A percentile compares a stretch with the other conserved stretches of the same genome.
phyloP scores from a whole-genome alignment of 495 filamentous ascomycete genomes.

The Trichocladium antarcticum region DNA sequence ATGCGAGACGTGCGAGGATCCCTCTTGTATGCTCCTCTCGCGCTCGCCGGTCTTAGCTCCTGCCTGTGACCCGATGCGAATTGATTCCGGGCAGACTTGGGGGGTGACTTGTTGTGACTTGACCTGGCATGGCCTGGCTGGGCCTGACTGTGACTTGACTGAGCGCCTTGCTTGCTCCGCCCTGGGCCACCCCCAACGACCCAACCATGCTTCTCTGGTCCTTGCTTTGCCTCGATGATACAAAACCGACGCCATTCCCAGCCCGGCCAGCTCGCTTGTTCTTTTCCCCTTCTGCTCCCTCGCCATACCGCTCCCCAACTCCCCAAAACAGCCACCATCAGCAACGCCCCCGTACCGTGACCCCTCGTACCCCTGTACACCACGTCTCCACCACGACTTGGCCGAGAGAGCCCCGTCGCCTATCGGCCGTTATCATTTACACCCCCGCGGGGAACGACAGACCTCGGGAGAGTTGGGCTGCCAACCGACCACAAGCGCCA shows the following conservation, averaged over 20 bases:
- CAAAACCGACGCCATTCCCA: slow-evolving; percentile 25
- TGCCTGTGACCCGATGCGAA: slow-evolving; percentile 21
- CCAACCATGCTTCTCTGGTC: not conserved
- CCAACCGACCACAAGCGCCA: not conserved
- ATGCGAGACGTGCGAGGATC: slow-evolving; percentile 22
- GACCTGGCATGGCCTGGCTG: slow-evolving; percentile 11
- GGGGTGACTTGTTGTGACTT: slow-evolving; percentile 21
- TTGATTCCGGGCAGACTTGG: slow-evolving; percentile 14
- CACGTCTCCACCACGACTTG: not conserved
- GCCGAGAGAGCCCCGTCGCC: not conserved
- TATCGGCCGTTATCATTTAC: slow-evolving; percentile 4
- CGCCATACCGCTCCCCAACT: not conserved
- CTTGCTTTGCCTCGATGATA: slow-evolving; percentile 22
- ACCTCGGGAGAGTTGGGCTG: not conserved
- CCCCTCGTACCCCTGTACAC: not conserved
- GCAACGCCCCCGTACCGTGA: not conserved
- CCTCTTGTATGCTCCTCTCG: slow-evolving; percentile 6
- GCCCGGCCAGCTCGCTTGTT: slow-evolving; percentile 4
- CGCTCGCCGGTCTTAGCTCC: not conserved
- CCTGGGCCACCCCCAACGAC: not conserved
- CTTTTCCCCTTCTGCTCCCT: not conserved
- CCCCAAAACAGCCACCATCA: not conserved
- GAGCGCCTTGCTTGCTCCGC: slow-evolving; percentile 5
- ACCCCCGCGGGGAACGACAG: not conserved
- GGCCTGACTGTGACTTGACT: slow-evolving; percentile 4